Evolutionary conservation across 805 yeast genomes (phyloP), one percentile per base, ranked within the genome.

Genomic region (Kodamaea lidongshanica): DNA sequence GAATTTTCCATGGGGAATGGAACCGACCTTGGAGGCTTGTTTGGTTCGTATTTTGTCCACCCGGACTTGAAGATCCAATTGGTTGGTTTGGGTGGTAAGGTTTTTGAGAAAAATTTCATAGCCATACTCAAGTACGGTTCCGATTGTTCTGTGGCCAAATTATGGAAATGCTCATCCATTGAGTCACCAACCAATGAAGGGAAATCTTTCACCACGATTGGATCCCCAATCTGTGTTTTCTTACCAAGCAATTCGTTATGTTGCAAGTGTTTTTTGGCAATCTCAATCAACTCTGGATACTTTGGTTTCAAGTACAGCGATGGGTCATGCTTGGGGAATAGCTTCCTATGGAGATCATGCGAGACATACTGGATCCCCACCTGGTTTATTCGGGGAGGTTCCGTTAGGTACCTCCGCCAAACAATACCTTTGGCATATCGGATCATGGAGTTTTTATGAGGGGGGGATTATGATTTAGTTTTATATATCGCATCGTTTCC

Each of bases 351-450:
- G 8, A 85, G 50, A 0, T 61, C 58, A 3, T 58, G 53, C 0
- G 92, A 74, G 12, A 85, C 58, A 41, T 83, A 80, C 48, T 86
- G 95, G 16, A 85, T 81, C 0, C 94, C 94, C 6, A 82, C 80
- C 12, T 79, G 79, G 49, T 83, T 85, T 17, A 80, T 56, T 19
- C 86, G 52, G 6, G 80, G 83, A 27, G 46, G 40, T 44, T 71
- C 70, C 15, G 12, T 16, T 4, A 21, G 23, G n/a, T n/a, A n/a
- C n/a, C 21, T 19, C 21, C n/a, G 8, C 10, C 10, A n/a, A 19
- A 19, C 10, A 8, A 19, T n/a, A 19, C n/a, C n/a, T n/a, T n/a
- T n/a, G n/a, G n/a, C n/a, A n/a, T n/a, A n/a, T n/a, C n/a, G n/a
- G n/a, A n/a, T n/a, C n/a, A n/a, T n/a, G n/a, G n/a, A n/a, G n/a